These are phyloP conservation scores for Syzygium aromaticum DNA, from an alignment of 345 rosid species.

Conservation along the genomic window DNA sequence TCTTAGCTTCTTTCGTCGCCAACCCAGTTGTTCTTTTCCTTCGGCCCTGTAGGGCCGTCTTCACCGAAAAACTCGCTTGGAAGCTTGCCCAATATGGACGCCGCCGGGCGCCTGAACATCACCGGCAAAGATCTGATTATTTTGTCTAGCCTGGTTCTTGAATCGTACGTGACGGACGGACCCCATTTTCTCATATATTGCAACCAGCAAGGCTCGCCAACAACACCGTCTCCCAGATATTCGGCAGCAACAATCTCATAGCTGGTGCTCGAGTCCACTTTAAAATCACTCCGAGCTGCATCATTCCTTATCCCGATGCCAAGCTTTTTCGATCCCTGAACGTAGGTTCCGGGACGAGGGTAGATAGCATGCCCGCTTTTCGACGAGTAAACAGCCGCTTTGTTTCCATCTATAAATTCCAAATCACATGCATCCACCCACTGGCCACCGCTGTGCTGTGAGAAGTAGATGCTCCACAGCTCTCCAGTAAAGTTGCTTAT, in stretches of 20 bases:
- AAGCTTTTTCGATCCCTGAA: conserved; percentile 57
- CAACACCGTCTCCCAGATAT: conserved; percentile 43
- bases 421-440: conserved; percentile 69
- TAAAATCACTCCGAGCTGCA: conserved; percentile 32
- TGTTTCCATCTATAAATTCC: conserved; percentile 57
- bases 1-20: conserved; percentile 67
- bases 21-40: conserved; percentile 85
- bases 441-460: conserved; percentile 86
- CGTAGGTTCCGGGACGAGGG: conserved; percentile 55
- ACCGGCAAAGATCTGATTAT: conserved; percentile 35
- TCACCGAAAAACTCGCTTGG: conserved; percentile 66
- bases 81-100: conserved; percentile 28
- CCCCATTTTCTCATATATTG: conserved; percentile 92
- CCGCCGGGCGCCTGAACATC: conserved; percentile 22
- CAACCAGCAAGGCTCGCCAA: conserved; percentile 65
- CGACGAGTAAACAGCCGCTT: conserved; percentile 55
- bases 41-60: conserved; percentile 91
- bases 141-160: conserved; percentile 49
- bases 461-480: conserved; percentile 70
- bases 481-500: conserved; percentile 74
- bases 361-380: conserved; percentile 77
- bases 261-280: conserved; percentile 46
- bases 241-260: conserved; percentile 72
- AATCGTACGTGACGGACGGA: conserved; percentile 49
- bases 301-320: conserved; percentile 79